These are phyloP conservation scores for Polygonum maritimum DNA, from an alignment of 148 eudicot genomes.

Conservation along the genomic window DNA sequence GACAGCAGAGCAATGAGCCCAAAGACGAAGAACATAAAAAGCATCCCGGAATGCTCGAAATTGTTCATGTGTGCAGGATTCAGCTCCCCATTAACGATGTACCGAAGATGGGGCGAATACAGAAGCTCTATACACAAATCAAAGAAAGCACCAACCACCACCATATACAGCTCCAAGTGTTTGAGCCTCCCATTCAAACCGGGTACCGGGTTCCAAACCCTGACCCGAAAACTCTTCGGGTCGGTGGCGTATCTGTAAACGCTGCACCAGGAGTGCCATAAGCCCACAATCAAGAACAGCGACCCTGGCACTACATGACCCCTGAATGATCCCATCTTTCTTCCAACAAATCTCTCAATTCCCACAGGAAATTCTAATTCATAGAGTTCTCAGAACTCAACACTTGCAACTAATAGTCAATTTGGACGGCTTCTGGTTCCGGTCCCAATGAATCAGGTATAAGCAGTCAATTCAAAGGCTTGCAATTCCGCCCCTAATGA, in stretches of 20 bases:
- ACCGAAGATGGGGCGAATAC: conserved; percentile 72
- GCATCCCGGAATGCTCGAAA: conserved; percentile 95
- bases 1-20: conserved; percentile 59
- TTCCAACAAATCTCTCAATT: conserved; percentile 1
- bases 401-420: not conserved
- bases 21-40: conserved; percentile 85
- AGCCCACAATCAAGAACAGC: conserved; percentile 66
- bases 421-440: not conserved
- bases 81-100: conserved; percentile 72
- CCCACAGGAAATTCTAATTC: not conserved
- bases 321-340: conserved; percentile 74
- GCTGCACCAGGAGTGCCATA: conserved; percentile 86
- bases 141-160: conserved; percentile 68
- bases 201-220: conserved; percentile 82
- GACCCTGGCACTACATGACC: conserved; percentile 96
- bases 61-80: conserved; percentile 75
- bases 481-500: too few relatives aligned
- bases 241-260: conserved; percentile 43
- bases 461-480: too few relatives aligned
- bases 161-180: conserved; percentile 76
- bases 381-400: not conserved
- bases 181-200: conserved; percentile 71
- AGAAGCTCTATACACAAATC: conserved; percentile 90
- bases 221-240: conserved; percentile 52
- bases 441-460: not conserved